Base-by-base conservation (phyloP, 2,329 filamentous ascomycete species). In the Beauveria scarabaeidicola region DNA sequence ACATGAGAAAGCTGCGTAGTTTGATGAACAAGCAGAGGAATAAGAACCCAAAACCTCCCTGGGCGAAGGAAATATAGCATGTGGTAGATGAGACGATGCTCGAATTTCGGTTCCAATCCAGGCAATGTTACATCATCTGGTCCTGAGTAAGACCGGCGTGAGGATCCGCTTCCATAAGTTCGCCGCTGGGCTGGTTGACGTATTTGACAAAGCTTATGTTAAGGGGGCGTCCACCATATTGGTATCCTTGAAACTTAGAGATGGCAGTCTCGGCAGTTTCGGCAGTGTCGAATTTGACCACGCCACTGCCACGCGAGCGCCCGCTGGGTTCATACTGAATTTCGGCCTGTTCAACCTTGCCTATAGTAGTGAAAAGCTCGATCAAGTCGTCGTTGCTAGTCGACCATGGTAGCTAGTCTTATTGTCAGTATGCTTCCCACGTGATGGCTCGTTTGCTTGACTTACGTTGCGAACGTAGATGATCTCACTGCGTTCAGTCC, bases 271-370 rank as follows among this genome's bases (percentile, higher is more conserved):
- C 91, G 1, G 94, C 91, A 63, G 91, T 95, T 9, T 92, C 86
- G 17, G 84, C 77, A 58, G 77, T 83, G 70, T 95, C 90, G 71
- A 99, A 97, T 63, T 94, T 87, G 59, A 99, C 94, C n/a, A 99
- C 94, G 71, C 94, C 94, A 61, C 90, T 94, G 64, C 94, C 94
- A 64, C 91, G 89, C 62, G 94, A 99, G 67, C 94, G 90, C 50
- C 94, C 94, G 69, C 95, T 97, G 4, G 90, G 89, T 74, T 99
- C 94, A 70, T 99, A 97, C 75, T 99, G 94, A 60, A 99, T 97
- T 76, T 99, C 94, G n/a, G 94, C 94, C 68, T 94, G 91, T 69
- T 97, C 91, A 61, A 99, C 94, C 74, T 96, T 96, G 64, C 94
- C 94, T 69, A 99, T 99, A 11, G 94, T 99, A 19, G 89, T 92